Conservation (phyloP, 2,329 filamentous ascomycete species). For the Epichloe aotearoae region DNA sequence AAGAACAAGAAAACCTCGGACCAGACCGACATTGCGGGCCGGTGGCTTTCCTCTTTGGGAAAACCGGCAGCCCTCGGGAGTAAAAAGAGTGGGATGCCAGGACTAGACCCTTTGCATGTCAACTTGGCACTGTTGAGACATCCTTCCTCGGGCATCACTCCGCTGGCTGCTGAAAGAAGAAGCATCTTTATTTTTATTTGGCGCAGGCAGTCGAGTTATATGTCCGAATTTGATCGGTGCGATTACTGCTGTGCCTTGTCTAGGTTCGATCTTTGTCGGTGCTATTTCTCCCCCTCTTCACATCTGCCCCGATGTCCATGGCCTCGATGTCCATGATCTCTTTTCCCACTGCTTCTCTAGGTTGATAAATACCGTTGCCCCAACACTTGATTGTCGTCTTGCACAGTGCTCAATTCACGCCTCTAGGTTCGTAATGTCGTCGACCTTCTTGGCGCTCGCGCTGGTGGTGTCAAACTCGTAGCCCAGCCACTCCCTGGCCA, state of each 20-base stretch:
- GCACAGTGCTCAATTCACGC: background rate
- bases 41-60: constrained; percentile 6
- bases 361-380: no score
- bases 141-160: background rate
- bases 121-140: background rate
- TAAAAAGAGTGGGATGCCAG: background rate
- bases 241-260: background rate
- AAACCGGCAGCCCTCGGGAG: constrained; percentile 3
- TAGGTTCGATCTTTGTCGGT: background rate
- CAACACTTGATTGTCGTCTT: no score
- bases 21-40: no score
- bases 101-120: background rate
- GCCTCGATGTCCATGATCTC: no score
- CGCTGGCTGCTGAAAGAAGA: background rate
- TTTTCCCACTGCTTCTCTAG: background rate
- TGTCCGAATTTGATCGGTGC: background rate
- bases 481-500: constrained; percentile 78
- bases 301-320: no score
- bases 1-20: no score
- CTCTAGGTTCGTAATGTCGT: constrained; percentile 28
- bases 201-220: background rate
- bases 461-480: constrained; percentile 59
- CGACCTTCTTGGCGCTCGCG: constrained; percentile 31
- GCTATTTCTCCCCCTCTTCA: background rate
- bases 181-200: no score